phyloP scores from a whole-genome alignment of 2,329 filamentous ascomycete genomes.

The Diaporthe citriasiana region DNA sequence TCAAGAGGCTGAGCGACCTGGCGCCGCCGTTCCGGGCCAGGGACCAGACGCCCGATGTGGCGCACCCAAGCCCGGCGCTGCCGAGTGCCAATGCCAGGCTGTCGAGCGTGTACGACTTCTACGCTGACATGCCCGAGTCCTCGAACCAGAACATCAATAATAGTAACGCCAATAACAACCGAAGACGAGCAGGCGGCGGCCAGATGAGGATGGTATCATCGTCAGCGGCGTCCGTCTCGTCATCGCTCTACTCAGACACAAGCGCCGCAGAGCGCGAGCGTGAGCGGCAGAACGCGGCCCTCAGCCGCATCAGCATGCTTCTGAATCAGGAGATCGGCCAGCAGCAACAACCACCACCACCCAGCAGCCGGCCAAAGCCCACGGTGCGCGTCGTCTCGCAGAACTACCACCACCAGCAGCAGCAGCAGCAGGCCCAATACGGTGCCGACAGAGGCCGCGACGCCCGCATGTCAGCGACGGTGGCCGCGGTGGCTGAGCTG shows the following conservation, averaged over 20 bases:
- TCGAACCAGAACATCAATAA: neutral
- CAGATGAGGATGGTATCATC: conserved; percentile 41
- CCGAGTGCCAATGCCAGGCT: conserved; percentile 46
- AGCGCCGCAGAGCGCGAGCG: conserved; percentile 32
- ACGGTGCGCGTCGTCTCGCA: conserved; percentile 35
- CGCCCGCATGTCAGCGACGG: conserved; percentile 55
- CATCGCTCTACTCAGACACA: conserved; percentile 34
- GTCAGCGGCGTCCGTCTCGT: conserved; percentile 38
- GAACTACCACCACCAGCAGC: conserved; percentile 16
- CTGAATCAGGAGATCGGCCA: conserved; percentile 10
- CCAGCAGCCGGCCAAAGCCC: conserved; percentile 9
- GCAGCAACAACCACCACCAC: neutral
- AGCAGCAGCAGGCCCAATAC: conserved; percentile 3
- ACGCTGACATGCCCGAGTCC: conserved; percentile 43
- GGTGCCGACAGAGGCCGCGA: conserved; percentile 3
- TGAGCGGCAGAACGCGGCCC: conserved; percentile 28
- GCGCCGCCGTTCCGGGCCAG: neutral
- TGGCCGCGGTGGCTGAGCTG: conserved; percentile 66
- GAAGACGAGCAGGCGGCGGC: conserved; percentile 33
- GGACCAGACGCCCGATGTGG: conserved; percentile 37
- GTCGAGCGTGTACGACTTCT: conserved; percentile 51
- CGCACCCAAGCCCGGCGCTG: conserved; percentile 43
- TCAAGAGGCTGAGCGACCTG: conserved; percentile 40
- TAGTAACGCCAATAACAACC: neutral
- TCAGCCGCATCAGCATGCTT: conserved; percentile 36